These are phyloP conservation scores for Chenopodium quinoa DNA, from an alignment of 148 eudicot genomes.

Conservation along the genomic window DNA sequence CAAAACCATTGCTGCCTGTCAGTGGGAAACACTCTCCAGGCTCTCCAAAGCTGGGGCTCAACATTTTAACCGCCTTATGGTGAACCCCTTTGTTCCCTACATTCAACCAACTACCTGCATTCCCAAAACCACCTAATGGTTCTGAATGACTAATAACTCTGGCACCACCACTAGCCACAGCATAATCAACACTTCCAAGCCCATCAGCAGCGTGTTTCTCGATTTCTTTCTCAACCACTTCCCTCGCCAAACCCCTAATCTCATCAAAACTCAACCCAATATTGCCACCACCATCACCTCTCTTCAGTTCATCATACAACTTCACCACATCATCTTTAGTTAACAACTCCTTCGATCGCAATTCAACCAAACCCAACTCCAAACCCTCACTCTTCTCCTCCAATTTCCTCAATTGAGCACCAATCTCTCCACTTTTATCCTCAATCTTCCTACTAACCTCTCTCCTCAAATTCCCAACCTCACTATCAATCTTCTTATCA, in stretches of 20 bases:
- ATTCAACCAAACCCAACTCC: conserved; percentile 42
- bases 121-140: conserved; percentile 27
- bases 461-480: conserved; percentile 39
- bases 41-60: conserved; percentile 84
- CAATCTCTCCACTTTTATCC: conserved; percentile 37
- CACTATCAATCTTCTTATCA: conserved; percentile 55
- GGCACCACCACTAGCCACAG: conserved; percentile 64
- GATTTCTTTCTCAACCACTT: conserved; percentile 73
- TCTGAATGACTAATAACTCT: conserved; percentile 64
- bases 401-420: conserved; percentile 36
- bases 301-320: conserved; percentile 54
- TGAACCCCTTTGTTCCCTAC: conserved; percentile 31
- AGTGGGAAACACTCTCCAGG: conserved; percentile 89
- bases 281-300: conserved; percentile 25
- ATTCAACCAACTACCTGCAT: conserved; percentile 32
- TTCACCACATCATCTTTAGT: conserved; percentile 49
- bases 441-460: conserved; percentile 51
- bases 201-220: conserved; percentile 91
- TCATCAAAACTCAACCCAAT: conserved; percentile 52
- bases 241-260: conserved; percentile 57
- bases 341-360: conserved; percentile 38
- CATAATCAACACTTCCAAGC: conserved; percentile 78
- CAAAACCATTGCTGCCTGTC: conserved; percentile 80
- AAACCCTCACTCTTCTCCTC: conserved; percentile 33
- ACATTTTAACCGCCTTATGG: conserved; percentile 53